Conservation (phyloP, 2,329 filamentous ascomycete genomes). For the Cytospora piceicola region DNA sequence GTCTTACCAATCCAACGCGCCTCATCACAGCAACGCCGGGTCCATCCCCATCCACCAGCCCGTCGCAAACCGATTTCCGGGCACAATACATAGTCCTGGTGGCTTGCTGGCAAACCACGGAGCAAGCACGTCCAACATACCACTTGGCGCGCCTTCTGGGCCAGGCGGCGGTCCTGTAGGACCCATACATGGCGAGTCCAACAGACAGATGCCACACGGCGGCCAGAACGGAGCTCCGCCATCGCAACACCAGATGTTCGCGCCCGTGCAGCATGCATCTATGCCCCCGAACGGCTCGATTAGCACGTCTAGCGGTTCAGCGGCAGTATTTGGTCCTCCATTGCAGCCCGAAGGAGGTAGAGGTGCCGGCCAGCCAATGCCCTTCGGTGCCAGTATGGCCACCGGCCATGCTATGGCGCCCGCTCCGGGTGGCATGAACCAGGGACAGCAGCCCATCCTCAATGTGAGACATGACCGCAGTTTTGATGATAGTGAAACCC, state of each 20-base stretch:
- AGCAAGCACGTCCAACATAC: conserved; percentile 57
- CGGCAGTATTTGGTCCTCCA: conserved; percentile 71
- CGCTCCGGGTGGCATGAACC: conserved; percentile 63
- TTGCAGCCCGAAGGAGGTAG: conserved; percentile 62
- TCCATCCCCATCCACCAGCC: conserved; percentile 94
- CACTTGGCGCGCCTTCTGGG: conserved; percentile 56
- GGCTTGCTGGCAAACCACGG: conserved; percentile 80
- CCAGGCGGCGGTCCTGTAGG: conserved; percentile 58
- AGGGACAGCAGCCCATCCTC: conserved; percentile 83
- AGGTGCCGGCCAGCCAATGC: conserved; percentile 64
- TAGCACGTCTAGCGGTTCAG: conserved; percentile 62
- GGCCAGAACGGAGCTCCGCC: conserved; percentile 52
- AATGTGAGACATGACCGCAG: conserved; percentile 56
- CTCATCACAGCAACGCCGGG: conserved; percentile 84
- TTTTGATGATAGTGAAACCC: conserved; percentile 10
- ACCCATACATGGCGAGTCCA: conserved; percentile 57
- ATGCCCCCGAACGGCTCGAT: conserved; percentile 57
- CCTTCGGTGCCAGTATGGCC: conserved; percentile 52
- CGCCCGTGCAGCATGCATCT: conserved; percentile 55
- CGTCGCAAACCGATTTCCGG: conserved; percentile 78
- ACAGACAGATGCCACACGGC: conserved; percentile 55
- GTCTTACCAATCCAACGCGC: conserved; percentile 66
- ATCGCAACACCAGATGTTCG: conserved; percentile 61
- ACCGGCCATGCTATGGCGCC: conserved; percentile 41
- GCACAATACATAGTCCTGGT: conserved; percentile 88